These are phyloP conservation scores for Ananas comosus DNA, from an alignment of 176 grass and related monocot species.

Conservation along the genomic window DNA sequence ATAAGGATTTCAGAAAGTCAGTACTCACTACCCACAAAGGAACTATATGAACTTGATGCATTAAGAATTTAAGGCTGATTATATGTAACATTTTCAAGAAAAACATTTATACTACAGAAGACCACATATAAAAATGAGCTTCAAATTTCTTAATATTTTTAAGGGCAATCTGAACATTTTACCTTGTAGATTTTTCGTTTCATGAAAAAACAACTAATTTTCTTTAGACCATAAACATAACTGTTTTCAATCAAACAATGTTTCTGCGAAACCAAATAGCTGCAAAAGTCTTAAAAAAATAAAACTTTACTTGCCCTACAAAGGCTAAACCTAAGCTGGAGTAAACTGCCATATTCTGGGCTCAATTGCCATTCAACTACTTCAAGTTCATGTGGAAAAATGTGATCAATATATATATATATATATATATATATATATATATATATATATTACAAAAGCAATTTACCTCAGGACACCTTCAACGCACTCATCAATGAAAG, in stretches of 20 bases:
- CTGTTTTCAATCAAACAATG: background rate
- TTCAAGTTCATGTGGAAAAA: background rate
- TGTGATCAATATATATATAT: too few relatives aligned
- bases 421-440: too few relatives aligned
- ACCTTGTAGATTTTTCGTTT: background rate
- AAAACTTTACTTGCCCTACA: background rate
- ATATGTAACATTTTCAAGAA: background rate
- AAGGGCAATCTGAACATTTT: background rate
- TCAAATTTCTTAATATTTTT: background rate
- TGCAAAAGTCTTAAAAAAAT: background rate
- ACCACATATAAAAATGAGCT: background rate
- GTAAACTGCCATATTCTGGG: background rate
- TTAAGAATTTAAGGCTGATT: background rate
- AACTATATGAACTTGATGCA: background rate
- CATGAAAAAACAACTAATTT: background rate
- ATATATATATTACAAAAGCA: background rate
- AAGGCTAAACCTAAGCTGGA: background rate
- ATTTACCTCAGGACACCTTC: constrained; percentile 74
- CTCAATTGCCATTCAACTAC: background rate
- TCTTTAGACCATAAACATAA: background rate
- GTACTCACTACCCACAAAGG: background rate
- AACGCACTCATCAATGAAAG: constrained; percentile 79
- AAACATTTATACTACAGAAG: background rate
- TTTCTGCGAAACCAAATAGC: background rate
- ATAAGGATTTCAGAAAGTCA: background rate